These are phyloP conservation scores for Gastrolobium bilobum DNA, from an alignment of 306 rosid species.

Conservation along the genomic window DNA sequence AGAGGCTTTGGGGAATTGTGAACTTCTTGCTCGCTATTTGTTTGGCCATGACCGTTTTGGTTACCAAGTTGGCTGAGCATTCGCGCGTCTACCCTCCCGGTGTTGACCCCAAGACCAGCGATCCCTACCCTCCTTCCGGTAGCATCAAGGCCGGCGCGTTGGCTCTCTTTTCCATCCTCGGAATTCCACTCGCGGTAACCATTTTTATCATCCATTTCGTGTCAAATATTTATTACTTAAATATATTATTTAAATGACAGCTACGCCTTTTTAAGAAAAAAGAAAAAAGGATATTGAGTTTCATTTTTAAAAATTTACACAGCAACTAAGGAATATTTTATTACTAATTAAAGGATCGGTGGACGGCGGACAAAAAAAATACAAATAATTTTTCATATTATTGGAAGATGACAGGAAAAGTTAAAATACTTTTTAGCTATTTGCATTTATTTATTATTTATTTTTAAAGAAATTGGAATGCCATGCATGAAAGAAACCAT, in stretches of 20 bases:
- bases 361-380: not conserved
- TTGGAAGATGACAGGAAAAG: not conserved
- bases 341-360: not conserved
- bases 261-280: too few species aligned
- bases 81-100: slow-evolving; percentile 3
- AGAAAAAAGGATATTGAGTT: too few species aligned
- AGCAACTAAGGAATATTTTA: not conserved
- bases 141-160: slow-evolving; percentile 70
- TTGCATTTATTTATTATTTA: not conserved
- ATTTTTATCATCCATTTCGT: too few species aligned
- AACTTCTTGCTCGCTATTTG: slow-evolving; percentile 70
- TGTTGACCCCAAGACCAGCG: not conserved
- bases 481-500: slow-evolving; percentile 51
- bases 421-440: not conserved
- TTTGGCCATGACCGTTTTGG: slow-evolving; percentile 63
- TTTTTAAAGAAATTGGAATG: slow-evolving; percentile 1
- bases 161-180: slow-evolving; percentile 73
- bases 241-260: too few species aligned
- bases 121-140: slow-evolving; percentile 51
- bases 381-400: not conserved
- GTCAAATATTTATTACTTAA: too few species aligned
- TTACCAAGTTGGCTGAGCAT: slow-evolving; percentile 72
- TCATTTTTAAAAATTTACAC: too few species aligned
- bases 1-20: slow-evolving; percentile 80
- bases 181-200: slow-evolving; percentile 69